Base-by-base conservation (phyloP, 2,329 filamentous ascomycete species). In the Beauveria bassiana region DNA sequence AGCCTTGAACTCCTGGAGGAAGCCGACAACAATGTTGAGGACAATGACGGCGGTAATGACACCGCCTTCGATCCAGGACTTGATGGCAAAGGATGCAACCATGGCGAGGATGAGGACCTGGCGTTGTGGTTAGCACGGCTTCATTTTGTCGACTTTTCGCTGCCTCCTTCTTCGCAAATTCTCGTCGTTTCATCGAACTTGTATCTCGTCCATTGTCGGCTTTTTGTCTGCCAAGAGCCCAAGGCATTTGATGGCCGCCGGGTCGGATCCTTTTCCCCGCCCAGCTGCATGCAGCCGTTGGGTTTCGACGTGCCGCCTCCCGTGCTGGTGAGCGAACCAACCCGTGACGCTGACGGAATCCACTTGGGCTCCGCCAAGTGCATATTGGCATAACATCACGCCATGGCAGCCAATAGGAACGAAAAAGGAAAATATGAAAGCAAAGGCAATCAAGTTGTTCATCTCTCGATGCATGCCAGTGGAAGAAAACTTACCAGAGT, bases 31-130 rank as follows among this genome's bases (percentile, higher is more conserved):
- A 62, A 86, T 79, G 68, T 86, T 86, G 62, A 86, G 75, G 40
- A 77, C 61, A 65, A 86, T 84, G 66, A 86, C 81, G 54, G 78
- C 81, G 18, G 78, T 75, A 58, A 86, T 78, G 59, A 86, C 83
- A 65, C 80, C 82, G 60, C 81, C 83, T 71, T 86, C 82, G 62
- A 86, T 85, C 73, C 78, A 86, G 12, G 83, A 84, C 63, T 77
- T 71, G 62, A 85, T 85, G 46, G 77, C 82, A 64, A 83, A 84
- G 54, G 79, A 83, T 58, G 83, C 79, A 49, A 73, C 77, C 81
- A 85, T 86, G 61, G 79, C 83, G 60, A 82, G 74, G 58, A 84
- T 81, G 56, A 86, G 75, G 18, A 81, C 77, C 72, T 79, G 26
- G n/a, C 26, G 47, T 16, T 10, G 40, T 46, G 10, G 59, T 61